Evolutionary conservation across 2,329 filamentous ascomycete species (phyloP).

Genomic region (Penicillium sp.): DNA sequence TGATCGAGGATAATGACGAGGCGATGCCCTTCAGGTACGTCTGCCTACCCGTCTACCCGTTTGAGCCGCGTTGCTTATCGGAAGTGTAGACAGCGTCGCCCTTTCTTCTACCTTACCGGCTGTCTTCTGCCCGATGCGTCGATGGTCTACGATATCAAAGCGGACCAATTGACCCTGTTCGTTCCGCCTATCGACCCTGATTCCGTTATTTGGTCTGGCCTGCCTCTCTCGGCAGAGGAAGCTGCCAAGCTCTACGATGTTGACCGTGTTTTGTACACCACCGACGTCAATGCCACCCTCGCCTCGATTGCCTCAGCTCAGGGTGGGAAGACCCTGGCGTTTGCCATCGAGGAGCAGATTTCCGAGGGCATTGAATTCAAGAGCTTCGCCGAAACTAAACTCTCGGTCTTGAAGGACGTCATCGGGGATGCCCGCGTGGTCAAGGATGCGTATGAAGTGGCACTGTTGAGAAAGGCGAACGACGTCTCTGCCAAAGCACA

Average conservation of each 20-base stretch:
- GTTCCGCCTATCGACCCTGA: constrained; percentile 85
- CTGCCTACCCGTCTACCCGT: neutral
- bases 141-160: constrained; percentile 72
- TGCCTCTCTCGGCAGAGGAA: constrained; percentile 71
- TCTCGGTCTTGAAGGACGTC: constrained; percentile 57
- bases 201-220: constrained; percentile 85
- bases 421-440: constrained; percentile 76
- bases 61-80: neutral
- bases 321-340: constrained; percentile 52
- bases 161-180: constrained; percentile 73
- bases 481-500: constrained; percentile 74
- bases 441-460: constrained; percentile 82
- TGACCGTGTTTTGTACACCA: constrained; percentile 67
- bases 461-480: constrained; percentile 74
- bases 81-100: constrained; percentile 68
- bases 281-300: constrained; percentile 70
- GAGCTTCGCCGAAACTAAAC: constrained; percentile 61
- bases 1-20: constrained; percentile 87
- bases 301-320: constrained; percentile 43
- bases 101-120: constrained; percentile 92
- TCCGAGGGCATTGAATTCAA: constrained; percentile 67
- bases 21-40: constrained; percentile 69
- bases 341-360: constrained; percentile 73
- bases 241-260: constrained; percentile 74
- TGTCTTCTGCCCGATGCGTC: constrained; percentile 75